A percentile compares a stretch with the other conserved stretches of the same genome.
Evolutionary conservation across 805 yeast species (phyloP).

Genomic region (Ogataea henricii): DNA sequence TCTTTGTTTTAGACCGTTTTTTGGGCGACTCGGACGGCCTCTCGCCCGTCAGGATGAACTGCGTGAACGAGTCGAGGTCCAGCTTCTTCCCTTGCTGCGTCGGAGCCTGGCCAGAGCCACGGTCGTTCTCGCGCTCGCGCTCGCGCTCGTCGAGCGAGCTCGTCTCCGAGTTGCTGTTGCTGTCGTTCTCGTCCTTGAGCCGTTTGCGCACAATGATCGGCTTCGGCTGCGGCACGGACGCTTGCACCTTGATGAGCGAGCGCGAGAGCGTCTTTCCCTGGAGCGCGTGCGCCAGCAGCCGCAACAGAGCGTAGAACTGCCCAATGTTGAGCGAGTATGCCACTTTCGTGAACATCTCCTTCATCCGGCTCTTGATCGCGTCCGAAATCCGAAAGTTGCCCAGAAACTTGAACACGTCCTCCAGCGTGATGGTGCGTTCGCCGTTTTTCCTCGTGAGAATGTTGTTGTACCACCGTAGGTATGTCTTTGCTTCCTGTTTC

Average conservation of each 20-base stretch:
- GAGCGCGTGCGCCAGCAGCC: slow-evolving; percentile 72
- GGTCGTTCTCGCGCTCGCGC: neutral
- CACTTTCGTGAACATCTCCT: slow-evolving; percentile 56
- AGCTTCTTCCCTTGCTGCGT: slow-evolving; percentile 41
- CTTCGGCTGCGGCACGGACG: slow-evolving; percentile 77
- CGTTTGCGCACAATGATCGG: slow-evolving; percentile 70
- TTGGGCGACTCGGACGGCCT: slow-evolving; percentile 50
- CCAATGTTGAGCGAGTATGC: slow-evolving; percentile 73
- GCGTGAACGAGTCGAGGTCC: slow-evolving; percentile 85
- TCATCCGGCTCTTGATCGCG: slow-evolving; percentile 48
- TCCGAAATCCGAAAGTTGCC: slow-evolving; percentile 70
- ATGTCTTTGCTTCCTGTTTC: slow-evolving; percentile 76
- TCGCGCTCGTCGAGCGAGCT: slow-evolving; percentile 15
- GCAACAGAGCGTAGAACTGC: slow-evolving; percentile 83
- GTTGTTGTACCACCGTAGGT: slow-evolving; percentile 92
- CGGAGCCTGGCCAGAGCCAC: neutral
- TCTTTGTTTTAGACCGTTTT: slow-evolving; percentile 45
- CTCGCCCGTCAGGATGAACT: slow-evolving; percentile 79
- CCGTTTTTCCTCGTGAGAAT: slow-evolving; percentile 66
- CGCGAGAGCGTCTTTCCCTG: slow-evolving; percentile 55
- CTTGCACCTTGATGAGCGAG: slow-evolving; percentile 50
- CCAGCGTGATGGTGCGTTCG: slow-evolving; percentile 62
- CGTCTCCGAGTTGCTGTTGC: slow-evolving; percentile 23
- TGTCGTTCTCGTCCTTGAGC: slow-evolving; percentile 45
- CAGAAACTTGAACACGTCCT: slow-evolving; percentile 78